Evolutionary conservation across 73 alveolate species (phyloP), one percentile per base, ranked within the genome.

Genomic region (Blepharisma japonicum): DNA sequence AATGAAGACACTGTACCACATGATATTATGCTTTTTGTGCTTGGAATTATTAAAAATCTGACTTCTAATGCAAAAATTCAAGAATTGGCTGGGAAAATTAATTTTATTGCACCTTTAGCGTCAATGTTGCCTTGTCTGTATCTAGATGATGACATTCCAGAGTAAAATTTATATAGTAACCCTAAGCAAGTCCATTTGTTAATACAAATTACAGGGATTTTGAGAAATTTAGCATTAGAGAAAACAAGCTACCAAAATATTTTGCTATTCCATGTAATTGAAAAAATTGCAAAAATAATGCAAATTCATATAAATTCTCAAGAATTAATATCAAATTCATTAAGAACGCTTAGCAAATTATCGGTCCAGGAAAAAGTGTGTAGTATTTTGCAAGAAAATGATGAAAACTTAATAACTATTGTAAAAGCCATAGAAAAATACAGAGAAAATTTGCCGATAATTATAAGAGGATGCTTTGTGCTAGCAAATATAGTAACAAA

Each of bases 221-320:
- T 61, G 2, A 61, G 47, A 18, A 61, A 61, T 25, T 9, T 61
- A 61, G 11, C 74, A 61, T 32, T 32, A 32, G 39, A 39, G 2
- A 61, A 61, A 61, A 25, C 18, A 8, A 25, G 23, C 23, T 9
- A 8, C 11, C 74, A 61, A 25, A 39, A 61, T 14, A 8, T 61
- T 20, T 39, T 61, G 14, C 50, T 25, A 61, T n/a, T n/a, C 74
- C 74, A 61, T 2, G 74, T 61, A 14, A 61, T 61, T 18, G 74
- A 61, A 25, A 61, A 61, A 25, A n/a, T 61, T 14, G 46, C 47
- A 5, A 20, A 14, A 25, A 61, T 25, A 8, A 14, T 61, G 46
- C 49, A 61, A 14, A 14, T 61, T 18, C 23, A 61, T 25, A 61
- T 14, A 61, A 39, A 61, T 25, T 32, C 42, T 32, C 74, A 14